phyloP scores from a whole-genome alignment of 2,329 filamentous ascomycete species.

The Diaporthe citriasiana region DNA sequence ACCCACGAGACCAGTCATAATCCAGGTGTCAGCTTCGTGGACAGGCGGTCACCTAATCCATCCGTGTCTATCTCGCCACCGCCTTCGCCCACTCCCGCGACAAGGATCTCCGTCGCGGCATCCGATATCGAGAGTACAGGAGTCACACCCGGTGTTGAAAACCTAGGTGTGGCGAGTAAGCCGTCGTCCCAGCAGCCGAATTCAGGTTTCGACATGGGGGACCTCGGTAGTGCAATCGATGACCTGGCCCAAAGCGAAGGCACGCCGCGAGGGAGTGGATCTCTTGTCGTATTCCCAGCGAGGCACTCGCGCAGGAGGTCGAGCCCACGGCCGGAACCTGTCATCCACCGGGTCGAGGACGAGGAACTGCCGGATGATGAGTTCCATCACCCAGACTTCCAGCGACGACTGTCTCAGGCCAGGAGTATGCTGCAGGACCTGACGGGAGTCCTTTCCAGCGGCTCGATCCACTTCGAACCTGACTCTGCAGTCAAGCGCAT shows the following conservation, averaged over 20 bases:
- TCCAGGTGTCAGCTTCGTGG: not conserved
- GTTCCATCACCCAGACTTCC: slow-evolving; percentile 55
- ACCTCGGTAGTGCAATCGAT: not conserved
- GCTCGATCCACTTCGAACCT: slow-evolving; percentile 52
- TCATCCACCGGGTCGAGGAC: not conserved
- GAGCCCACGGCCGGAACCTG: not conserved
- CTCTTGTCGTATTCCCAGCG: not conserved
- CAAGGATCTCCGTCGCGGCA: not conserved
- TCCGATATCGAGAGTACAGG: not conserved
- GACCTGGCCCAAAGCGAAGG: not conserved
- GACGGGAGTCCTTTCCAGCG: slow-evolving; percentile 51
- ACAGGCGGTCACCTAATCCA: not conserved
- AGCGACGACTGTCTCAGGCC: slow-evolving; percentile 52
- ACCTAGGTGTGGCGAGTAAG: not conserved
- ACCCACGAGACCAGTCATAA: not conserved
- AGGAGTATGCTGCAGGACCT: slow-evolving; percentile 52
- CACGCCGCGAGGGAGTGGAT: no score
- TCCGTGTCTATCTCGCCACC: not conserved
- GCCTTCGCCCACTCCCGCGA: not conserved
- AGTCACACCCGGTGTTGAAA: not conserved
- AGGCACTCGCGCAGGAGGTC: not conserved
- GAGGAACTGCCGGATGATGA: slow-evolving; percentile 45
- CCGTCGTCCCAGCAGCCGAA: no score
- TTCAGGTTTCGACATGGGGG: not conserved
- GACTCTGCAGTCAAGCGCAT: slow-evolving; percentile 57